Evolutionary conservation across 2,329 filamentous ascomycete genomes (phyloP).

Genomic region (Colletotrichum tanaceti): DNA sequence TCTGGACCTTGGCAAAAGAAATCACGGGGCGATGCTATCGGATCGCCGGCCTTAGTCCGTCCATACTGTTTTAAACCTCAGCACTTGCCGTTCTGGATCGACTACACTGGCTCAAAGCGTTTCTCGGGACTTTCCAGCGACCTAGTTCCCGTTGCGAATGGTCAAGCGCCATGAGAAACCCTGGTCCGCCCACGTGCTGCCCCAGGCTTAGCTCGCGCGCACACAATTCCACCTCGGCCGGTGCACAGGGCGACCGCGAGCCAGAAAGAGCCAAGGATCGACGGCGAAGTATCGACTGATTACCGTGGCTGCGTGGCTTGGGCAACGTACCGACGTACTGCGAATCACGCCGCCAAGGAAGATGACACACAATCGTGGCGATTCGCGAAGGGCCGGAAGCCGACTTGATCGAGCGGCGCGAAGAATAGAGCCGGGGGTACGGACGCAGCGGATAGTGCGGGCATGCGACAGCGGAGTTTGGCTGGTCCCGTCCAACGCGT

Average conservation of each 20-base stretch:
- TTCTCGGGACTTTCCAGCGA: neutral
- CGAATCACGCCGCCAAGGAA: neutral
- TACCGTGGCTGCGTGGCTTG: neutral
- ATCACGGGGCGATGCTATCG: neutral
- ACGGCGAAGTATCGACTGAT: no score
- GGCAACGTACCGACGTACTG: neutral
- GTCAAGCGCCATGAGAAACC: neutral
- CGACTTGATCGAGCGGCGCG: neutral
- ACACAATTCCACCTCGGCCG: neutral
- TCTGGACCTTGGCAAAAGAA: neutral
- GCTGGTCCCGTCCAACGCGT: neutral
- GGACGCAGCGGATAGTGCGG: conserved; percentile 19
- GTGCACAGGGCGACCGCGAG: no score
- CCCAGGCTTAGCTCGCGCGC: neutral
- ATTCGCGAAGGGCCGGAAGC: neutral
- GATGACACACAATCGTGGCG: conserved; percentile 4
- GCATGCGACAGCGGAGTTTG: neutral
- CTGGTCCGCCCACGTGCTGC: conserved; percentile 25
- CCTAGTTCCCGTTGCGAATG: conserved; percentile 17
- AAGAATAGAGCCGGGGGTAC: neutral
- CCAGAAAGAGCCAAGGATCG: neutral
- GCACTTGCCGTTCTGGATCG: neutral
- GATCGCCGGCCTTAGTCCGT: neutral
- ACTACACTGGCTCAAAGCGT: neutral
- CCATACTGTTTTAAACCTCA: conserved; percentile 12